Evolutionary conservation across 2,329 filamentous ascomycete species (phyloP), one percentile per base, ranked within the genome.

Genomic region (Colletotrichum costaricense): DNA sequence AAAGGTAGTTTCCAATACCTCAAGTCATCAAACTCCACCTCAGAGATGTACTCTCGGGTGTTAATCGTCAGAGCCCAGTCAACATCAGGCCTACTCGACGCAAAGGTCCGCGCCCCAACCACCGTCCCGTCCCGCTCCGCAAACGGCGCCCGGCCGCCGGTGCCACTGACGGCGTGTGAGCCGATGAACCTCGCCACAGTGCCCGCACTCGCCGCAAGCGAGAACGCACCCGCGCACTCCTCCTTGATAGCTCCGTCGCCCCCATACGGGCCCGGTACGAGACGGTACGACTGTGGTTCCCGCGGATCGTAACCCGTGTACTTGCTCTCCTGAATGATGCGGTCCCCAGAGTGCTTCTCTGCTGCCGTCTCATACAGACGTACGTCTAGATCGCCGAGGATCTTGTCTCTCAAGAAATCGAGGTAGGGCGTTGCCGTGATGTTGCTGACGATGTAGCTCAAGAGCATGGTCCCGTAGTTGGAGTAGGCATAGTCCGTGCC

Each of bases 241-340:
- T 75, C 74, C 66, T 75, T 76, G 8, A 76, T 73, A 1, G 75
- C 67, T 2, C 75, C 75, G n/a, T 75, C 70, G 26, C 74, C 75
- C 19, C 74, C 74, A 9, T 60, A 46, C 12, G 67, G 60, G 5
- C 26, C 55, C 3, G 72, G 66, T 0, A 76, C 69, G 8, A 26
- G 58, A 1, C 42, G 11, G 6, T 28, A 38, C 0, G 55, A 30
- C 14, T 69, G 33, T 5, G 74, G 69, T 19, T 70, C 65, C 5
- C 55, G 22, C 4, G 70, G 73, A 33, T 76, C 73, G 22, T 22
- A 56, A 3, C 75, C 75, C 3, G 55, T 67, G 38, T 42, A 67
- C 11, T 64, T 63, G 63, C 49, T 75, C 52, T 76, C 67, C 30
- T 66, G 69, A 6, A 76, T 57, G 42, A 76, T 63, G 24, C 66